Base-by-base conservation (phyloP, 192 early-diverging fungal species). In the Lobosporangium transversale region DNA sequence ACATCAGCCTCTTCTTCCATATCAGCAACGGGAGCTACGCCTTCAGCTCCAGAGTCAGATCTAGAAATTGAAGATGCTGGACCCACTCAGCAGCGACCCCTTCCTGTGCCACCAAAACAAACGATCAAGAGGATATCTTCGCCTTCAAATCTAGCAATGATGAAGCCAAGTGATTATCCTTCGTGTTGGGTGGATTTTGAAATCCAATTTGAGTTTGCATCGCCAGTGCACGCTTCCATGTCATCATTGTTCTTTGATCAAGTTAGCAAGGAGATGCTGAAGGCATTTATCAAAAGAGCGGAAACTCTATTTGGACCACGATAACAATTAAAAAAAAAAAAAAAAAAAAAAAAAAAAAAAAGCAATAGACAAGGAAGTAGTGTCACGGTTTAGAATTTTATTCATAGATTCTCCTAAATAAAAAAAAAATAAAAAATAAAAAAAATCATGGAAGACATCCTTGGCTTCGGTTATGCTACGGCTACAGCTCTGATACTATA, bases 151-250 rank as follows among this genome's bases (percentile, higher is more conserved):
- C 49, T 64, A 21, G 47, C 60, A 29, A 44, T 54, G 40, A 66
- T 79, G 79, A 76, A 58, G 11, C 73, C 73, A 33, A 56, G 62
- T 26, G 66, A 84, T 36, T 81, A 81, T 47, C 86, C 81, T 1
- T 74, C 80, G n/a, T 90, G 87, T 58, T 66, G 74, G 53, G 85
- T 97, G 21, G 85, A 89, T 61, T 97, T 95, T 70, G 54, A 80
- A 33, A 91, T 95, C 26, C 79, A 81, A 24, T 97, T 95, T 68
- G 90, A 96, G 79, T 96, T 97, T 82, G 78, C 87, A 31, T 93
- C 89, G 10, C 69, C 88, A 1, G 53, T 97, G 24, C 92, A 97
- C 68, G 91, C 91, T 1, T 93, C 93, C 48, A 83, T 91, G 11
- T 89, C 96, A 10, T 84, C 84, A 20, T 58, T 94, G 24, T 95